These are phyloP conservation scores for Fagus sylvatica DNA, from an alignment of 306 rosid species.

Conservation along the genomic window DNA sequence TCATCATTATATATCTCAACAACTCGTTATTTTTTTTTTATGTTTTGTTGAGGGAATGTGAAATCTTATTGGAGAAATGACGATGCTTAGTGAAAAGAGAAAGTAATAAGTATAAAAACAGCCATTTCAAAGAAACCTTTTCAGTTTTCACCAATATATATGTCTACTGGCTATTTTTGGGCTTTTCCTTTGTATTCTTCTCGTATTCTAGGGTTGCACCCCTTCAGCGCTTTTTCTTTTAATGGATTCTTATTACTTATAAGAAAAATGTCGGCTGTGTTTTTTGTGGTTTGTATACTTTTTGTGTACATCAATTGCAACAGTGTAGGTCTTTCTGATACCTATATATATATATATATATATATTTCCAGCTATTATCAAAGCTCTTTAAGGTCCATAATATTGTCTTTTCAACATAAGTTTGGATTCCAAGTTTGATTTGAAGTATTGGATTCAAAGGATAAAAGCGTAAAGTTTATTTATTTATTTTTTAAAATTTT, in stretches of 20 bases:
- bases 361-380: neutral
- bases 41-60: neutral
- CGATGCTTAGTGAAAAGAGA: neutral
- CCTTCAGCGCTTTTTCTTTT: no score
- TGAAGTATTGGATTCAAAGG: neutral
- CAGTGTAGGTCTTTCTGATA: neutral
- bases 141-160: neutral
- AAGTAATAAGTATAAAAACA: neutral
- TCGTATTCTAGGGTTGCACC: no score
- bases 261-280: neutral
- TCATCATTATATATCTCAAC: neutral
- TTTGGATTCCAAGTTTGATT: neutral
- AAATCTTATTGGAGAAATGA: neutral
- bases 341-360: neutral
- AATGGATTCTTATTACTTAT: no score
- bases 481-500: no score
- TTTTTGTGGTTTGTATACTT: neutral
- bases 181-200: no score
- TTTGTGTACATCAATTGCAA: neutral
- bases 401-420: neutral
- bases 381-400: neutral
- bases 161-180: no score
- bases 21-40: neutral
- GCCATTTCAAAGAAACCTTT: neutral
- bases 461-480: neutral